Conservation (phyloP, 768 basidiomycete species). For the Suillus occidentalis region DNA sequence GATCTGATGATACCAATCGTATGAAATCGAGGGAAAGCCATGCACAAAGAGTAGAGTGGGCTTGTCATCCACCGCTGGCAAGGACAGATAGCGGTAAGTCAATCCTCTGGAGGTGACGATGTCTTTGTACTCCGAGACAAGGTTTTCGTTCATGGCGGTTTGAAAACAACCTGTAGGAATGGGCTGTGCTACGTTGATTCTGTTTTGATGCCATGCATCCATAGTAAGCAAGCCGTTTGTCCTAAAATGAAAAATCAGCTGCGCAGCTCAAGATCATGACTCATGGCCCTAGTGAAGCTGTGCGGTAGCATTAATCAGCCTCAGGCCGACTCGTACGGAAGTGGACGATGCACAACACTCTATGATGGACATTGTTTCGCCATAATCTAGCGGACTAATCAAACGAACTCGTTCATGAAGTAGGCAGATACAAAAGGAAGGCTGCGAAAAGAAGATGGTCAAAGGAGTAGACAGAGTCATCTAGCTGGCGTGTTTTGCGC, state of each 20-base stretch:
- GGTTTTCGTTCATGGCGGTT: constrained; percentile 22
- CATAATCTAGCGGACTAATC: neutral
- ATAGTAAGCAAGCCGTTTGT: neutral
- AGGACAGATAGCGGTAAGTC: constrained; percentile 37
- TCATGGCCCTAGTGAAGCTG: neutral
- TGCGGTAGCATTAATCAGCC: neutral
- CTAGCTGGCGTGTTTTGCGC: neutral
- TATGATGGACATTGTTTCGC: neutral
- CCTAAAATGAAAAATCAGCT: too few relatives aligned
- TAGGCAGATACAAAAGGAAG: neutral
- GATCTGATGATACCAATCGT: constrained; percentile 44
- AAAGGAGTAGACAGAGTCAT: neutral
- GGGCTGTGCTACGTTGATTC: neutral
- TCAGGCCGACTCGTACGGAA: neutral
- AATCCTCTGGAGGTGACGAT: constrained; percentile 32
- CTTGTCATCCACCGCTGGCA: constrained; percentile 24
- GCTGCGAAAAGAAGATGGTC: neutral
- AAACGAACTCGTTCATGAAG: neutral
- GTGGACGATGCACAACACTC: neutral
- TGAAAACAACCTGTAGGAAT: neutral
- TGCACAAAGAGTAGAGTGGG: constrained; percentile 45
- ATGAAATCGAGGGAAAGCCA: constrained; percentile 44
- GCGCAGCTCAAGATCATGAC: too few relatives aligned
- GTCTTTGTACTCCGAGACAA: constrained; percentile 33
- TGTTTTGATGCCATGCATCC: neutral